Conservation (phyloP, 2,329 filamentous ascomycete species). For the Nemania sp. region DNA sequence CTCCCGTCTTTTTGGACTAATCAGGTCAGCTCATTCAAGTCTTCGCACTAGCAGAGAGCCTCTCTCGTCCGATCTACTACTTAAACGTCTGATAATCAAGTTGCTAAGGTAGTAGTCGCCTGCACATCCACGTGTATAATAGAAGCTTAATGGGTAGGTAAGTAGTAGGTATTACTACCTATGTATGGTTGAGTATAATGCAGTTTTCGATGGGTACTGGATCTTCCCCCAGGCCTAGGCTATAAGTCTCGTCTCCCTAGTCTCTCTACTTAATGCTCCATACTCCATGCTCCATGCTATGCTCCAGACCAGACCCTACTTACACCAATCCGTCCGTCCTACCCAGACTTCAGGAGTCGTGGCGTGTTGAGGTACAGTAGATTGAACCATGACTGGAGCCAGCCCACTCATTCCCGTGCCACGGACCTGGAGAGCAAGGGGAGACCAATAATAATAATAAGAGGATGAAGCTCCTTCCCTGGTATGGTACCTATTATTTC, state of each 20-base stretch:
- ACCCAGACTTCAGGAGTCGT: background rate
- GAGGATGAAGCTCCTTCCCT: background rate
- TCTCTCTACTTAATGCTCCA: background rate
- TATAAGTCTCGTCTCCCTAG: background rate
- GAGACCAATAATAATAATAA: background rate
- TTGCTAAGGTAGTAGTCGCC: constrained; percentile 23
- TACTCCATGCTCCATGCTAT: background rate
- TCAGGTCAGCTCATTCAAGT: constrained; percentile 18
- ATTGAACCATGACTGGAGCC: constrained; percentile 3
- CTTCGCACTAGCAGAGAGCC: constrained; percentile 19
- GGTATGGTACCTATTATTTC: too few relatives aligned
- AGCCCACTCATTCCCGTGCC: constrained; percentile 31
- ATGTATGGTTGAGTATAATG: background rate
- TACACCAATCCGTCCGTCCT: background rate
- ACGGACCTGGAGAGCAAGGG: constrained; percentile 28
- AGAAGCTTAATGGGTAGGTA: constrained; percentile 22
- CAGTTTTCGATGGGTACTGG: constrained; percentile 13
- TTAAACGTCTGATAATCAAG: background rate
- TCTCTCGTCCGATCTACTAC: constrained; percentile 6
- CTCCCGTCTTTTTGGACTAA: constrained; percentile 20
- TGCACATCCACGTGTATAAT: constrained; percentile 32
- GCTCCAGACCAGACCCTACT: background rate
- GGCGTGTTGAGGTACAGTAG: constrained; percentile 23
- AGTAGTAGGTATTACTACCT: background rate
- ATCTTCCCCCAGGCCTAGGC: constrained; percentile 2